Evolutionary conservation across 495 filamentous ascomycete genomes (phyloP).

Genomic region (Daldinia vernicosa): DNA sequence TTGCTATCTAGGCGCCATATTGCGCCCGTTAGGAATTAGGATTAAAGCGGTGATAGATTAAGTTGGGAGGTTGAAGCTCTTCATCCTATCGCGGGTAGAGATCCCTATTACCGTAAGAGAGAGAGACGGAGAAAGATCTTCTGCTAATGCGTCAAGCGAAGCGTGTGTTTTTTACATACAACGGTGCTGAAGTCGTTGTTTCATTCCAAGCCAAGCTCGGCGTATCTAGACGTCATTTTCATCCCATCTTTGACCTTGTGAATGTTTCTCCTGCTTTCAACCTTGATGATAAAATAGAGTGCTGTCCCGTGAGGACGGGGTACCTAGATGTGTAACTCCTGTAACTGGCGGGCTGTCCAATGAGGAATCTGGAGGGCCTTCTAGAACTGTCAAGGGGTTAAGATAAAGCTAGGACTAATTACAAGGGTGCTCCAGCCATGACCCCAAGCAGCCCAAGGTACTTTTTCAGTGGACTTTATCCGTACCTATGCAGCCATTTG

Average conservation of each 20-base stretch:
- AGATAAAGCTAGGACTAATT: slow-evolving; percentile 16
- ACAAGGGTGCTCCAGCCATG: slow-evolving; percentile 7
- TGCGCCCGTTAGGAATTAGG: background rate
- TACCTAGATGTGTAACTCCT: slow-evolving; percentile 1
- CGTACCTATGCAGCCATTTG: slow-evolving; percentile 11
- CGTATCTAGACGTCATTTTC: slow-evolving; percentile 30
- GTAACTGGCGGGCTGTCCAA: background rate
- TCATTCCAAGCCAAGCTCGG: slow-evolving; percentile 9
- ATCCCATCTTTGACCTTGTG: slow-evolving; percentile 34
- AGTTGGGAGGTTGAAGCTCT: slow-evolving; percentile 34
- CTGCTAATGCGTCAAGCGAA: slow-evolving; percentile 22
- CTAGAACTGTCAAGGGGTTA: slow-evolving; percentile 28
- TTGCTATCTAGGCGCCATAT: slow-evolving; percentile 5
- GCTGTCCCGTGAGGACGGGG: slow-evolving; percentile 20
- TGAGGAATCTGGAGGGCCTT: slow-evolving; percentile 22
- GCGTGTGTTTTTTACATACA: slow-evolving; percentile 6
- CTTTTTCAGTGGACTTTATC: slow-evolving; percentile 11
- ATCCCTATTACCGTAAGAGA: slow-evolving; percentile 18
- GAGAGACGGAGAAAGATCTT: slow-evolving; percentile 20
- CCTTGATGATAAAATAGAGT: slow-evolving; percentile 22
- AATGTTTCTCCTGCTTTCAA: slow-evolving; percentile 39
- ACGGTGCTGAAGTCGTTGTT: slow-evolving; percentile 15
- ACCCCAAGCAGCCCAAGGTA: slow-evolving; percentile 2
- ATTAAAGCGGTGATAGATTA: background rate
- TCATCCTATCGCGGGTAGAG: slow-evolving; percentile 10